Base-by-base conservation (phyloP, 2,329 filamentous ascomycete genomes). In the Emydomyces testavorans region DNA sequence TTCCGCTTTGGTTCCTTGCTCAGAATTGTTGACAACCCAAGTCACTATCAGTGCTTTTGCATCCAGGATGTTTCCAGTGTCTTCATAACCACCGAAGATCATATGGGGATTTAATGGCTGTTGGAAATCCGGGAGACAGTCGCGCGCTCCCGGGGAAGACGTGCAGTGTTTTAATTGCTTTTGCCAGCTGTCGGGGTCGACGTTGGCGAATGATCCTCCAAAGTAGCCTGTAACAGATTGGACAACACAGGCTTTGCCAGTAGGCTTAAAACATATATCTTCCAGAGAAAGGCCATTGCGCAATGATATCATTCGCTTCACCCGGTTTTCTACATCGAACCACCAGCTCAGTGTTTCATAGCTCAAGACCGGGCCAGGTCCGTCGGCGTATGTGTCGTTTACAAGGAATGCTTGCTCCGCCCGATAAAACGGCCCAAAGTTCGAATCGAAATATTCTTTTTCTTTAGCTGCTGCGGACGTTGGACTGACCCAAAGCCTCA, bases 361-460 rank as follows among this genome's bases (percentile, higher is more conserved):
- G 63, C 78, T 88, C 49, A 98, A 69, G 1, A 96, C 87, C 0
- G 87, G 85, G 0, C 83, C 80, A 2, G 80, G 74, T 0, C 77
- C 78, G 56, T 95, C n/a, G n/a, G n/a, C n/a, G n/a, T n/a, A n/a
- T n/a, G n/a, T n/a, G n/a, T n/a, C 89, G 54, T 96, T 98, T 52
- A 96, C 87, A 11, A 98, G 66, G 64, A 98, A 98, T 0, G 82
- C 79, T 66, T 98, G 92, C 64, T 98, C 85, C 0, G 89, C 84
- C 34, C 92, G 84, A 67, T 92, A 98, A 61, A 98, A 98, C 0
- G 90, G 88, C 0, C 92, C 93, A 62, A 98, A 98, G 57, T 87
- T 88, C 29, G 77, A 65, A 62, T 98, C 93, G 55, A 96, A 98
- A 62, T 93, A 98, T 1, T 77, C 76, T 69, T 98, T 98, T 63